These are phyloP conservation scores for Chlorella sp. DNA, from an alignment of 139 green algal genomes.

Conservation along the genomic window DNA sequence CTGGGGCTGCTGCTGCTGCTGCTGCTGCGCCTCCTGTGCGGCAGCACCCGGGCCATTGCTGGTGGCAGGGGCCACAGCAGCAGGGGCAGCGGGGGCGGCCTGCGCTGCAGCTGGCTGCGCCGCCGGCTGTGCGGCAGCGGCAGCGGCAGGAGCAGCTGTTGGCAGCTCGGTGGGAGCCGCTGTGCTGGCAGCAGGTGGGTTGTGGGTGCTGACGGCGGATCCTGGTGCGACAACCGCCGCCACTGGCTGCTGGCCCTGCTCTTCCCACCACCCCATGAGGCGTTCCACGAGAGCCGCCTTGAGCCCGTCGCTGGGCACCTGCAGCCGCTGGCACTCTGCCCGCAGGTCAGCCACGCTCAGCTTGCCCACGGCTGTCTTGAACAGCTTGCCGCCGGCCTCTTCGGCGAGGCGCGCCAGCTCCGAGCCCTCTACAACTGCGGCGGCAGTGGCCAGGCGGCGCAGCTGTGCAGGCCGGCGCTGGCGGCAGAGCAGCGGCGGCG, in stretches of 20 bases:
- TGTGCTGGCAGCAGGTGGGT: not conserved
- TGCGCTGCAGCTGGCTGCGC: not conserved
- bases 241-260: not conserved
- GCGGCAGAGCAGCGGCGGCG: not conserved
- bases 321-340: conserved; percentile 15
- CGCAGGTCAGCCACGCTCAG: conserved; percentile 38
- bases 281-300: conserved; percentile 45
- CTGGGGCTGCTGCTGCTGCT: not conserved
- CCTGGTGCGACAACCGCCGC: not conserved
- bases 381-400: conserved; percentile 6
- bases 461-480: not conserved
- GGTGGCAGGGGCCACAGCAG: not conserved
- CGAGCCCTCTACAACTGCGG: not conserved
- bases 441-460: not conserved
- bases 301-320: conserved; percentile 17
- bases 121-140: not conserved
- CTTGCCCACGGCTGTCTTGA: conserved; percentile 30
- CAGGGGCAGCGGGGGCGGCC: not conserved
- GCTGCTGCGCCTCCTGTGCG: not conserved
- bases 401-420: not conserved
- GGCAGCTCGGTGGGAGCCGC: not conserved
- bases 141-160: not conserved
- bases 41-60: not conserved
- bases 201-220: not conserved
- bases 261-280: conserved; percentile 22